Conservation (phyloP, 345 rosid species). For the Linum trigynum region DNA sequence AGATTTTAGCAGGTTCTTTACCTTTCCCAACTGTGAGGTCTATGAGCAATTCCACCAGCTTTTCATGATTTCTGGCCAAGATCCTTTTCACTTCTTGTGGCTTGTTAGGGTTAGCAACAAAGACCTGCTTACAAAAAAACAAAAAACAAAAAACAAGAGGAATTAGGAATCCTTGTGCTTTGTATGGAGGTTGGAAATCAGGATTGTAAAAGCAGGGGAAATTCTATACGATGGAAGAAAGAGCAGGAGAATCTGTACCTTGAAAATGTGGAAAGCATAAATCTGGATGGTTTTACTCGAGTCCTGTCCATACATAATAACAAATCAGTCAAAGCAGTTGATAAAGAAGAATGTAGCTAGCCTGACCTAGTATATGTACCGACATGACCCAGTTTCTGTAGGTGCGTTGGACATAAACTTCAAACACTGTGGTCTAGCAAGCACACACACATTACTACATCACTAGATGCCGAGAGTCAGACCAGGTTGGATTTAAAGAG, state of each 20-base stretch:
- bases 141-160: background rate
- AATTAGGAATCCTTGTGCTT: no score
- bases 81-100: conserved; percentile 78
- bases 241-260: conserved; percentile 33
- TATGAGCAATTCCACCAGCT: conserved; percentile 52
- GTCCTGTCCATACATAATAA: conserved; percentile 42
- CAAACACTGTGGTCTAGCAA: no score
- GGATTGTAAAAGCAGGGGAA: background rate
- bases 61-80: conserved; percentile 72
- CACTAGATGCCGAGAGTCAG: no score
- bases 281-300: conserved; percentile 90
- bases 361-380: no score
- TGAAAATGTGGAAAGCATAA: conserved; percentile 90
- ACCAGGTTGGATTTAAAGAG: no score
- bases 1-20: conserved; percentile 12
- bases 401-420: no score
- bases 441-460: no score
- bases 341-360: no score
- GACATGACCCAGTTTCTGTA: no score
- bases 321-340: no score
- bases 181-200: background rate
- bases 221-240: background rate
- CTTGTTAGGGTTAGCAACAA: conserved; percentile 96
- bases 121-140: conserved; percentile 48
- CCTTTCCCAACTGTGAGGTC: conserved; percentile 80